Conservation (phyloP, 169 alveolate genomes). For the Plasmodium yoelii region DNA sequence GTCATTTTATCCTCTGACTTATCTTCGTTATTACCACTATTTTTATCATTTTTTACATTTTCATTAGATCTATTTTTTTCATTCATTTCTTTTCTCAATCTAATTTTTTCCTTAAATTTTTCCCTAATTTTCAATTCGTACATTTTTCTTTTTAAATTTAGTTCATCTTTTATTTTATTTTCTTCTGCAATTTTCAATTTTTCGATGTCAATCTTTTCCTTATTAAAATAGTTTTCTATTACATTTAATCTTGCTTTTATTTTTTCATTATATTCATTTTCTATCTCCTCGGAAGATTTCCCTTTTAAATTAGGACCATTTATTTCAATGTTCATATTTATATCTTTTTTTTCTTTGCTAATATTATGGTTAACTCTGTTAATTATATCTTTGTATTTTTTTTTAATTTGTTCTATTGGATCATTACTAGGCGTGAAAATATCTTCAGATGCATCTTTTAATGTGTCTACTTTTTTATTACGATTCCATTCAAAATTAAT, state of each 20-base stretch:
- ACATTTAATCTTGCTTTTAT: conserved; percentile 35
- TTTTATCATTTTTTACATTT: background rate
- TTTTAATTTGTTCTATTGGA: conserved; percentile 8
- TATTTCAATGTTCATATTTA: no score
- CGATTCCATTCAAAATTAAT: background rate
- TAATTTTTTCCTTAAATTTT: conserved; percentile 68
- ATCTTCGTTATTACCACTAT: background rate
- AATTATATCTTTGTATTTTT: conserved; percentile 49
- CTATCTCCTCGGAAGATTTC: conserved; percentile 2
- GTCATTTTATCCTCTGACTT: background rate
- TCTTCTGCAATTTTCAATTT: conserved; percentile 22
- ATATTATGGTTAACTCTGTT: conserved; percentile 15
- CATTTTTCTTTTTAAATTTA: conserved; percentile 34
- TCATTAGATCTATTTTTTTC: conserved; percentile 8
- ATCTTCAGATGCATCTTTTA: background rate
- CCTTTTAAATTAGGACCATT: background rate
- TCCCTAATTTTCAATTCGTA: conserved; percentile 65
- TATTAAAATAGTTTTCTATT: conserved; percentile 26
- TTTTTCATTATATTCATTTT: conserved; percentile 30
- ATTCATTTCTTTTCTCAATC: conserved; percentile 41
- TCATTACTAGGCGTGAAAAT: conserved; percentile 7
- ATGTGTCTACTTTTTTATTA: background rate
- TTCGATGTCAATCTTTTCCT: conserved; percentile 6
- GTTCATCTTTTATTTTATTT: conserved; percentile 44
- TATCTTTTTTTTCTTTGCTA: background rate